A percentile compares a stretch with the other conserved stretches of the same genome.
phyloP scores from a whole-genome alignment of 139 green algal species.

The Trebouxia sp. region DNA sequence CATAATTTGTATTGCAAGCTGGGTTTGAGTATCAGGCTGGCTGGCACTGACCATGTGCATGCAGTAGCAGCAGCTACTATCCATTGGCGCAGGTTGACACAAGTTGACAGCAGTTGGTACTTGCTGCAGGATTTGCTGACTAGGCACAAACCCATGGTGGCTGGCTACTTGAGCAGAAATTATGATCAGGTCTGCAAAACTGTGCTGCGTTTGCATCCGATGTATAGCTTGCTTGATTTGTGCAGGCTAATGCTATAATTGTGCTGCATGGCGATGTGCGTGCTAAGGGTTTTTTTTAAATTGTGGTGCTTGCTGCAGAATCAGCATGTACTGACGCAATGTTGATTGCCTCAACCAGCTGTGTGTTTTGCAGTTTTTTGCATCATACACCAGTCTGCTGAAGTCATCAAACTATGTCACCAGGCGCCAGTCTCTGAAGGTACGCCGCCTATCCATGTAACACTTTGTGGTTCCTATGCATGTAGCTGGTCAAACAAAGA shows the following conservation, averaged over 20 bases:
- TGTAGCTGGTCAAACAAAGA: no score
- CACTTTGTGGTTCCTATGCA: neutral
- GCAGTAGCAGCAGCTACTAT: no score
- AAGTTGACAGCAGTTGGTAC: no score
- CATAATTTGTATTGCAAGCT: no score
- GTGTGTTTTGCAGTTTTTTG: slow-evolving; percentile 73
- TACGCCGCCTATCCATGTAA: slow-evolving; percentile 18
- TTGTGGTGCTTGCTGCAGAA: no score
- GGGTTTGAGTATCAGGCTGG: no score
- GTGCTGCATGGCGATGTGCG: neutral
- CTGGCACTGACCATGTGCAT: no score
- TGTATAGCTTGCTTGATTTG: neutral
- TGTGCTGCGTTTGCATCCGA: neutral
- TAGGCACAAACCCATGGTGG: slow-evolving; percentile 79
- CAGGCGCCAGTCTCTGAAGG: slow-evolving; percentile 87
- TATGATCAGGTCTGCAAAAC: slow-evolving; percentile 47
- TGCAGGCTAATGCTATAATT: neutral
- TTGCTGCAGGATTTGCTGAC: slow-evolving; percentile 81
- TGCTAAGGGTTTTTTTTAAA: no score
- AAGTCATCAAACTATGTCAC: slow-evolving; percentile 91
- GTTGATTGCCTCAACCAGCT: no score
- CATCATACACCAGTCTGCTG: slow-evolving; percentile 73
- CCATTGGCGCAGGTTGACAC: no score
- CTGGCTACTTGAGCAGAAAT: slow-evolving; percentile 63
- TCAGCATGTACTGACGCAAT: no score